Conservation (phyloP, 2,329 filamentous ascomycete genomes). For the Laburnicola sp. region DNA sequence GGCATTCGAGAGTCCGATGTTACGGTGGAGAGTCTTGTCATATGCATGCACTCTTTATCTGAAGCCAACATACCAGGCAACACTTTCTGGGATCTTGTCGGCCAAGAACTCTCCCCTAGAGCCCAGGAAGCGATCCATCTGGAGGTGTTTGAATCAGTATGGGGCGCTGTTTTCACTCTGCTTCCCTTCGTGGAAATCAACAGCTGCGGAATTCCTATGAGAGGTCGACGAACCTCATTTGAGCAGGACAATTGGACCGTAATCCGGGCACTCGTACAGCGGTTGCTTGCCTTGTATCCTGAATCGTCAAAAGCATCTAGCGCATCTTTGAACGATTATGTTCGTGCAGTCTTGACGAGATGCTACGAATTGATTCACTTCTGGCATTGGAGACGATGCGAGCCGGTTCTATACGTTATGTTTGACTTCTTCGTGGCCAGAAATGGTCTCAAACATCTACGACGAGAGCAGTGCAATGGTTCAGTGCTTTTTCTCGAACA, state of each 20-base stretch:
- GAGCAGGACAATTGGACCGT: constrained; percentile 55
- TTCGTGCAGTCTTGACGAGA: constrained; percentile 55
- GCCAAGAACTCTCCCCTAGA: constrained; percentile 34
- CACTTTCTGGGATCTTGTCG: constrained; percentile 52
- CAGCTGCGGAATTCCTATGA: constrained; percentile 50
- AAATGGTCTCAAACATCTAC: constrained; percentile 56
- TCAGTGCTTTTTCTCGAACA: constrained; percentile 59
- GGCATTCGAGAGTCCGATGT: constrained; percentile 53
- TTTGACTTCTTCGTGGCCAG: constrained; percentile 63
- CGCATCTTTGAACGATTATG: constrained; percentile 58
- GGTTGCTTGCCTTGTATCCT: constrained; percentile 53
- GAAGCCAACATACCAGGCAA: constrained; percentile 30
- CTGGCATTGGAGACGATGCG: constrained; percentile 63
- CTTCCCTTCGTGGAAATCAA: constrained; percentile 60
- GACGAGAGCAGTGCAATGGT: constrained; percentile 54
- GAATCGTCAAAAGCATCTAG: constrained; percentile 43
- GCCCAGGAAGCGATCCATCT: constrained; percentile 29
- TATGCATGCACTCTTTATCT: constrained; percentile 51
- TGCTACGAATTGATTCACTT: constrained; percentile 57
- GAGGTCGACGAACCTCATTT: constrained; percentile 47
- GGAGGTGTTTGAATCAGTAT: constrained; percentile 41
- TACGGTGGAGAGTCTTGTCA: constrained; percentile 52
- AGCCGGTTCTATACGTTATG: constrained; percentile 55
- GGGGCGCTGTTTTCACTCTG: constrained; percentile 54
- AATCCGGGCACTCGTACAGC: constrained; percentile 51